Percentiles rank a stretch among this genome's conserved stretches.
These are phyloP conservation scores for Limonium bicolor DNA, from an alignment of 148 eudicot species.

Conservation along the genomic window DNA sequence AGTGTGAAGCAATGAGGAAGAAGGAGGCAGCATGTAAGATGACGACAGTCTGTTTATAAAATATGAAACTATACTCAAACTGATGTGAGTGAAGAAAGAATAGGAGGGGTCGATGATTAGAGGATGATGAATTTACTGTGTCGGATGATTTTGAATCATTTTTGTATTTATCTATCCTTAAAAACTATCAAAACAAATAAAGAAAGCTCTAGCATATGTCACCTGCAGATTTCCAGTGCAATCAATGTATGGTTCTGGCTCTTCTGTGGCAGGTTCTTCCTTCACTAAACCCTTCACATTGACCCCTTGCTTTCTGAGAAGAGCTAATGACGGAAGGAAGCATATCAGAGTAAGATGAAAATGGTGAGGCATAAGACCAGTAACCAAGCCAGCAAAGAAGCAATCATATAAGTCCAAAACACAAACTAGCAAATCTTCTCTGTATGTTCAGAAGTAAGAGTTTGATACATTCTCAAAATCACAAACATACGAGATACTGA, in stretches of 20 bases:
- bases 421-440: background rate
- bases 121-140: too few relatives aligned
- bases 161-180: too few relatives aligned
- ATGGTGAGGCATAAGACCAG: background rate
- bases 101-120: too few relatives aligned
- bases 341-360: background rate
- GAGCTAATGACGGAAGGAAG: slow-evolving; percentile 38
- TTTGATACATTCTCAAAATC: background rate
- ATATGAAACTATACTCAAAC: too few relatives aligned
- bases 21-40: too few relatives aligned
- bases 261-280: slow-evolving; percentile 77
- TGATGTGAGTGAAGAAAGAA: too few relatives aligned
- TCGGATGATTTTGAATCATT: too few relatives aligned
- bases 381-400: background rate
- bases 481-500: slow-evolving; percentile 34
- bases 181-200: too few relatives aligned
- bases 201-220: too few relatives aligned
- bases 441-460: background rate
- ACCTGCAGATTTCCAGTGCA: slow-evolving; percentile 98
- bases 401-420: background rate
- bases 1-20: too few relatives aligned
- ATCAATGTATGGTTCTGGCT: slow-evolving; percentile 69
- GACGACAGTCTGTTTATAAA: too few relatives aligned
- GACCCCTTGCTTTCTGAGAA: slow-evolving; percentile 88
- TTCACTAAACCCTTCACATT: slow-evolving; percentile 90